Evolutionary conservation across 148 eudicot genomes (phyloP).

Genomic region (Nyssa sinensis): DNA sequence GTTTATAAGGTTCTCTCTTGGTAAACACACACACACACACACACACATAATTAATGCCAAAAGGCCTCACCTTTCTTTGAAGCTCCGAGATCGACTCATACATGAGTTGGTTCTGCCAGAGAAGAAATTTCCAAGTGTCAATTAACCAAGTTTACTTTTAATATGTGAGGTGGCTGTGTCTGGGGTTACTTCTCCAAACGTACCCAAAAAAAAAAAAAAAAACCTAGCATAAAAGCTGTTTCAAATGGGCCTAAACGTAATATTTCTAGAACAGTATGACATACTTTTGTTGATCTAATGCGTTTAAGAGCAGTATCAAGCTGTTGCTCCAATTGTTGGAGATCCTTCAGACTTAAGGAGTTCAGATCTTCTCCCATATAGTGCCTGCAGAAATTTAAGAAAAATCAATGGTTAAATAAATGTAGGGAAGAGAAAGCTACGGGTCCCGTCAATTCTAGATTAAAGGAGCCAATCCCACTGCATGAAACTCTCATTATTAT

Average conservation of each 20-base stretch:
- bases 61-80: constrained; percentile 17
- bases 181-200: no score
- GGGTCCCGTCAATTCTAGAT: no score
- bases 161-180: no score
- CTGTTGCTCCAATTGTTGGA: constrained; percentile 29
- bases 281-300: constrained; percentile 22
- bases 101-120: constrained; percentile 23
- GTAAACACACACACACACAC: no score
- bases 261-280: background rate
- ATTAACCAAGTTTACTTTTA: background rate
- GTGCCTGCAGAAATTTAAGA: constrained; percentile 15
- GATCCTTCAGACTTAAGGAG: constrained; percentile 19
- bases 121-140: background rate
- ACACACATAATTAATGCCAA: background rate
- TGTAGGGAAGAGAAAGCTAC: background rate
- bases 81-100: constrained; percentile 20
- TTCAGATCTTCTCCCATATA: constrained; percentile 29
- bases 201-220: no score
- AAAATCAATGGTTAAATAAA: background rate
- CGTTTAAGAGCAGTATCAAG: constrained; percentile 28
- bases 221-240: no score
- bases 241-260: no score
- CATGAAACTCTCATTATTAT: no score
- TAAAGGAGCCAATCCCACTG: no score
- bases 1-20: no score